Evolutionary conservation across 1,284 basidiomycete genomes (phyloP), one percentile per base, ranked within the genome.

Genomic region (Fomitopsis palustris): DNA sequence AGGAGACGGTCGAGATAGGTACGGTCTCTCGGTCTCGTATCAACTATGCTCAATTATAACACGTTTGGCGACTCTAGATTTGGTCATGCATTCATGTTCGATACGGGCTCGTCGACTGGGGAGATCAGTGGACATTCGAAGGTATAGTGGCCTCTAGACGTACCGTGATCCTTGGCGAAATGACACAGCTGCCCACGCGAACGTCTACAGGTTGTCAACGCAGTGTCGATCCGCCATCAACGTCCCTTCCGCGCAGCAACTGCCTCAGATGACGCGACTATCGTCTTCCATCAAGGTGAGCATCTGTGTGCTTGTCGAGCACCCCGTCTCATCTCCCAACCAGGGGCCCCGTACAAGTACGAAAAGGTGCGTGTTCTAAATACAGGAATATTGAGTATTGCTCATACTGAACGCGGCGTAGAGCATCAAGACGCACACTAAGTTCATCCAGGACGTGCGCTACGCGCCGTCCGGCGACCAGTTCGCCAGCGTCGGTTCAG

Each of bases 101-200:
- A 94, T 65, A 86, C 87, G 31, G 97, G 97, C 1, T 85, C 90
- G 5, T 92, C 91, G 3, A 92, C 89, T 1, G 97, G 97, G n/a
- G 95, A 96, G 66, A 95, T 99, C 61, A 83, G 83, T 17, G 97
- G 96, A 0, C 96, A 99, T 74, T 88, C 89, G 53, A 98, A 98
- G 82, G 90, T 90, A n/a, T 29, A 52, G 25, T 10, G 12, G 29
- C 9, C 9, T 41, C 8, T n/a, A 31, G 35, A 7, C 41, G n/a
- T n/a, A 6, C 1, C 16, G n/a, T 12, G 12, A 25, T 19, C 19
- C 2, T n/a, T 2, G 37, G 12, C 6, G 8, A 21, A 14, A 38
- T 31, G 21, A 25, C 42, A 33, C 8, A 17, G 41, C 3, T 29
- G 4, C 17, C 14, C 62, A 21, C 16, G 3, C 19, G 10, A 25